These are phyloP conservation scores for Sugiyamaella mastotermitis DNA, from an alignment of 805 yeast genomes.

Conservation along the genomic window DNA sequence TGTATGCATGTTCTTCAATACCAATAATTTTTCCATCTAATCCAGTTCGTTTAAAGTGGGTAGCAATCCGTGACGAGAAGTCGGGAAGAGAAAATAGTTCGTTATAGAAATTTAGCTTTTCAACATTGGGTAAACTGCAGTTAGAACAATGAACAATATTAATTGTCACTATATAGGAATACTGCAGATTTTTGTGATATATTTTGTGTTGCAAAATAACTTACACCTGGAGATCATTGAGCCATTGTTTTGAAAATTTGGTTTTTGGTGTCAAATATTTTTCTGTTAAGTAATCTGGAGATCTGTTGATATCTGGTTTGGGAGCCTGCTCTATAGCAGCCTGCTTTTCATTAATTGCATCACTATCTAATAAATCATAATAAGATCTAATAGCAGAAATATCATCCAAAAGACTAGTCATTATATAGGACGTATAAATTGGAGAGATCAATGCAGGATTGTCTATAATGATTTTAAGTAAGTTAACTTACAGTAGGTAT, in stretches of 20 bases:
- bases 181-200: neutral
- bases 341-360: too few species aligned
- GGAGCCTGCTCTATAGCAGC: too few species aligned
- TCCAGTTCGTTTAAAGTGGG: slow-evolving; percentile 68
- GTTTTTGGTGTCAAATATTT: slow-evolving; percentile 59
- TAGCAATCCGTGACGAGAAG: slow-evolving; percentile 54
- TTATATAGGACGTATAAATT: too few species aligned
- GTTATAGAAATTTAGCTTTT: slow-evolving; percentile 35
- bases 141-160: neutral
- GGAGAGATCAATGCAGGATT: too few species aligned
- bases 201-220: slow-evolving; percentile 4
- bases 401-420: too few species aligned
- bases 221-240: slow-evolving; percentile 57
- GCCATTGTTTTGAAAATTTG: slow-evolving; percentile 60
- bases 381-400: too few species aligned
- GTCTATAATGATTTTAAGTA: too few species aligned
- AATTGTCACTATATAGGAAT: neutral
- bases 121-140: slow-evolving; percentile 22
- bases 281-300: slow-evolving; percentile 25
- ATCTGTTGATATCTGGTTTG: slow-evolving; percentile 1
- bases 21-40: slow-evolving; percentile 62
- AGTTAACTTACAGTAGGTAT: too few species aligned
- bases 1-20: slow-evolving; percentile 52
- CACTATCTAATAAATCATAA: too few species aligned
- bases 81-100: slow-evolving; percentile 54